Conservation (phyloP, 2,329 filamentous ascomycete genomes). For the Neofusicoccum parvum region DNA sequence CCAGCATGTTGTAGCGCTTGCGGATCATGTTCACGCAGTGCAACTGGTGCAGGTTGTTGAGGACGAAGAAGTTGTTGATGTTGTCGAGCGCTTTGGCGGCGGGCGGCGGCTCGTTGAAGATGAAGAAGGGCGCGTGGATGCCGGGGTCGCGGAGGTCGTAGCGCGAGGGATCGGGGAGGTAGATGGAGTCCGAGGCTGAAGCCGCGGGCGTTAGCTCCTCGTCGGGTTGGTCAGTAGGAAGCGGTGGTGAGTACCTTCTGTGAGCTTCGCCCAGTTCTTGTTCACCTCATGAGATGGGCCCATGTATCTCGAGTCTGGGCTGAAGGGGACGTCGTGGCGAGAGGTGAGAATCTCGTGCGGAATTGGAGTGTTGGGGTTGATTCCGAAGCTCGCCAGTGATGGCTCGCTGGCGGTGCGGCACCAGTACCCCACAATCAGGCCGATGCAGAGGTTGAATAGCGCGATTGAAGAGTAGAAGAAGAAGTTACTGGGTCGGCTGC, state of each 20-base stretch:
- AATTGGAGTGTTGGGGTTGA: neutral
- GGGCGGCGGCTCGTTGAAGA: neutral
- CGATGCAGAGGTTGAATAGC: neutral
- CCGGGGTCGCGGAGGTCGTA: neutral
- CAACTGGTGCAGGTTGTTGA: neutral
- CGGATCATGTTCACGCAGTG: slow-evolving; percentile 13
- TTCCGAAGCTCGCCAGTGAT: neutral
- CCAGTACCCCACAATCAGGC: neutral
- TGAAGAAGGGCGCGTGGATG: neutral
- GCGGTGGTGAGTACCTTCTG: neutral
- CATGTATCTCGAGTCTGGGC: neutral
- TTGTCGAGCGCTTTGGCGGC: neutral
- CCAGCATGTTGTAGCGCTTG: neutral
- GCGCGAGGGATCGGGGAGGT: neutral
- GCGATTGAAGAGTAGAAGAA: neutral
- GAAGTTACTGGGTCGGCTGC: neutral
- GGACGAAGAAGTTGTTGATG: slow-evolving; percentile 3
- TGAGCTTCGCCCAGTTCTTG: slow-evolving; percentile 3
- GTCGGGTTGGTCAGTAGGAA: no score
- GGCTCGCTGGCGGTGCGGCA: neutral
- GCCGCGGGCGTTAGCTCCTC: no score
- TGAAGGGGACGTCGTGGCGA: slow-evolving; percentile 2
- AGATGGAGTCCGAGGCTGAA: neutral
- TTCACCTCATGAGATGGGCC: neutral
- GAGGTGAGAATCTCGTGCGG: neutral